Base-by-base conservation (phyloP, 2,329 filamentous ascomycete species). In the Colletotrichum sp. region DNA sequence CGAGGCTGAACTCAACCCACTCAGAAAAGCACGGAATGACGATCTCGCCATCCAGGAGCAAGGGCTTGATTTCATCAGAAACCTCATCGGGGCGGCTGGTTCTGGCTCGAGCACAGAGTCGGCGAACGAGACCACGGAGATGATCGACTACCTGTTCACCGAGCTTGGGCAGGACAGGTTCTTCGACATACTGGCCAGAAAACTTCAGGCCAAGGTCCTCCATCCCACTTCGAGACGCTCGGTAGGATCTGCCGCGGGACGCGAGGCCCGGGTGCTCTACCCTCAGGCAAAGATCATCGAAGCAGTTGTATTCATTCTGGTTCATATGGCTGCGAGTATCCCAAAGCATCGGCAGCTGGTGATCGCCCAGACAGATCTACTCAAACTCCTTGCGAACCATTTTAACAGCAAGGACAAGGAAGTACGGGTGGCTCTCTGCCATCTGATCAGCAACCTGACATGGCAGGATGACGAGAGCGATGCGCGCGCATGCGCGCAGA, bases 11-110 rank as follows among this genome's bases (percentile, higher is more conserved):
- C 86, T 93, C 61, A 93, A 94, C 77, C 91, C 93, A 26, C 88
- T 89, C 28, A 89, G 92, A 34, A 93, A 93, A 81, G 92, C 93
- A 21, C 91, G 93, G 68, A 93, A 93, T 78, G 94, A 98, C 78
- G 95, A 97, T 78, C 88, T 96, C 48, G 93, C 93, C 3, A 94
- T 98, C 32, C 96, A 98, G 84, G 95, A 98, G 82, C 96, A 98
- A 84, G 95, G 94, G 0, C 90, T 98, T 21, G 94, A 97, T 79
- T 94, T 98, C 79, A 92, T 99, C 77, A 91, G 96, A 70, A 99
- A 99, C 83, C 88, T 98, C 36, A 94, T 98, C 78, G 94, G 93
- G 73, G 91, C 93, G 66, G 82, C 85, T 9, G 83, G 84, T 16
- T 76, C 87, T 83, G 79, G 91, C 83, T 78, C 89, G 85, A 78